Percentiles rank a stretch among this genome's conserved stretches.
phyloP scores from a whole-genome alignment of 805 yeast genomes.

The Saccharomycopsis amapae region DNA sequence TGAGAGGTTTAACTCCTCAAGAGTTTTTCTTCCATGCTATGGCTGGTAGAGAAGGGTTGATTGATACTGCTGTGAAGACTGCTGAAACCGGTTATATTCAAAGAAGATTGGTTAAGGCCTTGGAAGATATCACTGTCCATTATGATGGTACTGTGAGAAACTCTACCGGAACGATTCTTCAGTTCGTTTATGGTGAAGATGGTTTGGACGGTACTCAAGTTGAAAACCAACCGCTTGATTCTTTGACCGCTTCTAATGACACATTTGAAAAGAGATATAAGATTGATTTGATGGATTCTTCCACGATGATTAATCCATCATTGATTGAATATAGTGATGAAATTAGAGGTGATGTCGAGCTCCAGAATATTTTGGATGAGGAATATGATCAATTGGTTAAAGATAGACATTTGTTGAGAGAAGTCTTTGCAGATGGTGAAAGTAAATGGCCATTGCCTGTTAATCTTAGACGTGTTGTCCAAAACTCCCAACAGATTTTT shows the following conservation, averaged over 20 bases:
- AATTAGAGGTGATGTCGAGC: slow-evolving; percentile 78
- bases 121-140: slow-evolving; percentile 96
- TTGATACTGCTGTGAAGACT: slow-evolving; percentile 98
- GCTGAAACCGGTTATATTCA: slow-evolving; percentile 99
- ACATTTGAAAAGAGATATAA: slow-evolving; percentile 79
- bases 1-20: slow-evolving; percentile 96
- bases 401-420: slow-evolving; percentile 78
- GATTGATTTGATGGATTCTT: slow-evolving; percentile 75
- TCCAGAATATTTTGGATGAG: slow-evolving; percentile 73
- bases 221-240: slow-evolving; percentile 91
- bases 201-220: slow-evolving; percentile 98
- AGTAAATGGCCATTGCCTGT: slow-evolving; percentile 97
- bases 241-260: slow-evolving; percentile 86
- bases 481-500: slow-evolving; percentile 96
- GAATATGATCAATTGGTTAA: slow-evolving; percentile 72
- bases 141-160: slow-evolving; percentile 98
- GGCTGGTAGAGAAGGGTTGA: slow-evolving; percentile 99
- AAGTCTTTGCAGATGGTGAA: slow-evolving; percentile 89
- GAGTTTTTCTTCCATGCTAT: slow-evolving; percentile 99
- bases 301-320: slow-evolving; percentile 57
- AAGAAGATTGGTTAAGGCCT: slow-evolving; percentile 93
- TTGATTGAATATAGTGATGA: slow-evolving; percentile 84
- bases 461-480: slow-evolving; percentile 90
- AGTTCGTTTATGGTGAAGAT: slow-evolving; percentile 97
- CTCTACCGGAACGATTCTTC: slow-evolving; percentile 93